A percentile compares a stretch with the other conserved stretches of the same genome.
Evolutionary conservation across 2,329 filamentous ascomycete species (phyloP).

Genomic region (Metarhizium robertsii): DNA sequence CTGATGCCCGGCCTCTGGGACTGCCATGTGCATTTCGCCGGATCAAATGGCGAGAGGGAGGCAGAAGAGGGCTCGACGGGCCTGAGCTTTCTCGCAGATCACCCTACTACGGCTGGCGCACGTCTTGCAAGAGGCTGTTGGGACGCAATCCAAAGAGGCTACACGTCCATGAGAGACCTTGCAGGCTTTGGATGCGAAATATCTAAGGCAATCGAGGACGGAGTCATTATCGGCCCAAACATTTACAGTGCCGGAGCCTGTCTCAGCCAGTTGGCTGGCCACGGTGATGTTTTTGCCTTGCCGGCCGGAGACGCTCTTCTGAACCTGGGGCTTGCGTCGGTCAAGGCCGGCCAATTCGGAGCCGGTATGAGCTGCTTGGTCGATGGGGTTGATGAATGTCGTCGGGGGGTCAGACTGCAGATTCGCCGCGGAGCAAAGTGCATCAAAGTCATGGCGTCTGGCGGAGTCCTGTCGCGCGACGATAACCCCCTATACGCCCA

Average conservation of each 20-base stretch:
- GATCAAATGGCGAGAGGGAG: too few relatives aligned
- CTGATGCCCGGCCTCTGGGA: too few relatives aligned
- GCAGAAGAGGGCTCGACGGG: too few relatives aligned
- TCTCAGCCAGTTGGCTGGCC: slow-evolving; percentile 38
- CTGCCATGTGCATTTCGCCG: too few relatives aligned
- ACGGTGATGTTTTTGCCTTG: slow-evolving; percentile 29
- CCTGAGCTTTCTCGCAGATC: too few relatives aligned
- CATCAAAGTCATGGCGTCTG: slow-evolving; percentile 30
- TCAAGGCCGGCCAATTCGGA: slow-evolving; percentile 19
- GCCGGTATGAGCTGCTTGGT: slow-evolving; percentile 17
- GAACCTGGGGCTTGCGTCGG: slow-evolving; percentile 9
- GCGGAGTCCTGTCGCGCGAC: slow-evolving; percentile 27
- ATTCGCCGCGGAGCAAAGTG: slow-evolving; percentile 28
- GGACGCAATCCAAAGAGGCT: too few relatives aligned
- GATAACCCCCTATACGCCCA: slow-evolving; percentile 28
- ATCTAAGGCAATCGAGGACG: too few relatives aligned
- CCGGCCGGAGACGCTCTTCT: slow-evolving; percentile 25
- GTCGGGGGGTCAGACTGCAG: slow-evolving; percentile 27
- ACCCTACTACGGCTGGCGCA: too few relatives aligned
- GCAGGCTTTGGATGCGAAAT: too few relatives aligned
- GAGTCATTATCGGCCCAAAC: slow-evolving; percentile 23
- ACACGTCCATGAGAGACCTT: too few relatives aligned
- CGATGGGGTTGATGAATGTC: slow-evolving; percentile 30
- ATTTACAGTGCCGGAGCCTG: slow-evolving; percentile 35
- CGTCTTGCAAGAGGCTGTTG: too few relatives aligned